These are phyloP conservation scores for Neoboletus subvelutipes DNA, from an alignment of 768 basidiomycete species.

Conservation along the genomic window DNA sequence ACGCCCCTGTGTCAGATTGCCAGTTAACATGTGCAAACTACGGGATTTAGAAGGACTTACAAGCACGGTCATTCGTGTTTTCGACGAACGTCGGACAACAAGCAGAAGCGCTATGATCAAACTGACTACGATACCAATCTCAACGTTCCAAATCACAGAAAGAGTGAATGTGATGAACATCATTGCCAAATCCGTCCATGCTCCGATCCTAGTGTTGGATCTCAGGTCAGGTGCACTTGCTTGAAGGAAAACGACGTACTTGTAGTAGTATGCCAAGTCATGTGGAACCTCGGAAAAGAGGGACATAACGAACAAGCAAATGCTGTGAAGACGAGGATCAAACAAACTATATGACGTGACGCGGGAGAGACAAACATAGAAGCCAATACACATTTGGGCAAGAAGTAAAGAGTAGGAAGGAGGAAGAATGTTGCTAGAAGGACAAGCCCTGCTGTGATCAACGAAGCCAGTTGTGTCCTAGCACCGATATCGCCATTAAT, in stretches of 20 bases:
- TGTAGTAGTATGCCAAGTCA: constrained; percentile 83
- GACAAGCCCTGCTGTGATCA: constrained; percentile 72
- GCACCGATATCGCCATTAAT: constrained; percentile 90
- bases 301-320: constrained; percentile 81
- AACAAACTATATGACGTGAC: background rate
- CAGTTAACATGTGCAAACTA: background rate
- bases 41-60: constrained; percentile 35
- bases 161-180: constrained; percentile 87
- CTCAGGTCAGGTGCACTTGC: background rate
- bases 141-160: constrained; percentile 87
- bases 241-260: constrained; percentile 41
- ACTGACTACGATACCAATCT: constrained; percentile 89
- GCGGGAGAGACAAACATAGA: constrained; percentile 59
- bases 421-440: constrained; percentile 88
- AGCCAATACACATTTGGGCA: constrained; percentile 91
- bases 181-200: constrained; percentile 88
- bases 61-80: constrained; percentile 86
- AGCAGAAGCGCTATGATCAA: constrained; percentile 85
- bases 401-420: constrained; percentile 77
- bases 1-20: constrained; percentile 55
- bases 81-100: constrained; percentile 87
- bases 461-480: constrained; percentile 84
- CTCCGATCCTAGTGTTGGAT: constrained; percentile 55
- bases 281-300: constrained; percentile 86
- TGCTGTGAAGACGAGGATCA: constrained; percentile 43